These are phyloP conservation scores for Aspergillus fischeri DNA, from an alignment of 2,329 filamentous ascomycete genomes.

Conservation along the genomic window DNA sequence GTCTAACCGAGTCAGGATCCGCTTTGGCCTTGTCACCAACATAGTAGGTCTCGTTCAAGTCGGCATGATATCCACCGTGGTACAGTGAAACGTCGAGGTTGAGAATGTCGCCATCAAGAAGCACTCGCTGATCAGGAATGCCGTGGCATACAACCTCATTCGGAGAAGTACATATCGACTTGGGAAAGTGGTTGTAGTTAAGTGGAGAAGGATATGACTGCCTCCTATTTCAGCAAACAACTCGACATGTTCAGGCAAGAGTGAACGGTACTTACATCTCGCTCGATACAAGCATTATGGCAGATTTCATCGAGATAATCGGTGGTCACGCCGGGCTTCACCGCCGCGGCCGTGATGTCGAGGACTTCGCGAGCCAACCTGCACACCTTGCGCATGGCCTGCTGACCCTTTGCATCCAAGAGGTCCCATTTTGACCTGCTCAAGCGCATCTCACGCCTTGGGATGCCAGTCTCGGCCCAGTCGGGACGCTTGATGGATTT, in stretches of 20 bases:
- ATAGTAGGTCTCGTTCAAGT: slow-evolving; percentile 95
- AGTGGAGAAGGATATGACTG: slow-evolving; percentile 89
- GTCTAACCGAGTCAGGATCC: slow-evolving; percentile 74
- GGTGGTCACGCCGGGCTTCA: slow-evolving; percentile 80
- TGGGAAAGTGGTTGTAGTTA: slow-evolving; percentile 90
- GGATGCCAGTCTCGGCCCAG: slow-evolving; percentile 74
- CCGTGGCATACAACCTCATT: slow-evolving; percentile 97
- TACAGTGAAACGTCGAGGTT: slow-evolving; percentile 92
- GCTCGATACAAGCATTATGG: slow-evolving; percentile 83
- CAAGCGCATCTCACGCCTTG: slow-evolving; percentile 53
- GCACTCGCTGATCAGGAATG: slow-evolving; percentile 78
- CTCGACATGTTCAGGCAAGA: background rate
- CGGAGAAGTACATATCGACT: slow-evolving; percentile 85
- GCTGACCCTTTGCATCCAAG: slow-evolving; percentile 68
- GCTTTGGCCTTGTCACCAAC: slow-evolving; percentile 76
- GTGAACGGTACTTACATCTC: slow-evolving; percentile 54
- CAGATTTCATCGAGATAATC: slow-evolving; percentile 87
- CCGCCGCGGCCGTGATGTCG: slow-evolving; percentile 75
- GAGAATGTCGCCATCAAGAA: slow-evolving; percentile 85
- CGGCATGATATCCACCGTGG: slow-evolving; percentile 84
- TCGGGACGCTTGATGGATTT: slow-evolving; percentile 74
- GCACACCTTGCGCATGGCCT: slow-evolving; percentile 86
- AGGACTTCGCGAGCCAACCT: slow-evolving; percentile 77
- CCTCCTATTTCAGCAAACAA: background rate
- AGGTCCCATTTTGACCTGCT: slow-evolving; percentile 72